Evolutionary conservation across 345 rosid genomes (phyloP).

Genomic region (Cardamine occulta): DNA sequence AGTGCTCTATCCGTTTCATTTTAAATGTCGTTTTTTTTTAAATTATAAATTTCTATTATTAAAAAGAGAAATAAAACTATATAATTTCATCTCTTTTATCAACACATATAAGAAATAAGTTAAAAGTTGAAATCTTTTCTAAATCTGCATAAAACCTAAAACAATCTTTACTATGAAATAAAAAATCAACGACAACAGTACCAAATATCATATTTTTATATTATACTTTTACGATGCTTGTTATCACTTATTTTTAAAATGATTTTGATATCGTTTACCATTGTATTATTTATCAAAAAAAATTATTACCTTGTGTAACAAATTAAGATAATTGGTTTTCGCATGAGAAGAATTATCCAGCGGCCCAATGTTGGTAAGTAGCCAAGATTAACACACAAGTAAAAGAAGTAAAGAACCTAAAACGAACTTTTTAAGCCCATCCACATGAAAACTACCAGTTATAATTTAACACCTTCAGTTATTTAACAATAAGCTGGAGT

Average conservation of each 20-base stretch:
- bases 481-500: conserved; percentile 6
- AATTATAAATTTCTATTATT: background rate
- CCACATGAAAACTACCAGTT: background rate
- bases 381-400: background rate
- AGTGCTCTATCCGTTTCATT: background rate
- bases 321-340: background rate
- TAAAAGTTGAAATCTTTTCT: no score
- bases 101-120: no score
- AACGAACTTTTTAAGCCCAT: background rate
- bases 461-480: no score
- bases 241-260: no score
- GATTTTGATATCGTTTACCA: background rate
- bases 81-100: no score
- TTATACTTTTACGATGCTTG: no score
- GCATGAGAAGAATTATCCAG: background rate
- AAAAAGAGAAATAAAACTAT: background rate
- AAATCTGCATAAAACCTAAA: background rate
- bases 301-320: no score
- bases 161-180: background rate
- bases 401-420: background rate
- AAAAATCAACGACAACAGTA: background rate
- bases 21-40: background rate
- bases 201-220: background rate
- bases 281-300: background rate
- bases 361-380: background rate